Evolutionary conservation across 345 rosid species (phyloP).

Genomic region (Salix koriyanagi): DNA sequence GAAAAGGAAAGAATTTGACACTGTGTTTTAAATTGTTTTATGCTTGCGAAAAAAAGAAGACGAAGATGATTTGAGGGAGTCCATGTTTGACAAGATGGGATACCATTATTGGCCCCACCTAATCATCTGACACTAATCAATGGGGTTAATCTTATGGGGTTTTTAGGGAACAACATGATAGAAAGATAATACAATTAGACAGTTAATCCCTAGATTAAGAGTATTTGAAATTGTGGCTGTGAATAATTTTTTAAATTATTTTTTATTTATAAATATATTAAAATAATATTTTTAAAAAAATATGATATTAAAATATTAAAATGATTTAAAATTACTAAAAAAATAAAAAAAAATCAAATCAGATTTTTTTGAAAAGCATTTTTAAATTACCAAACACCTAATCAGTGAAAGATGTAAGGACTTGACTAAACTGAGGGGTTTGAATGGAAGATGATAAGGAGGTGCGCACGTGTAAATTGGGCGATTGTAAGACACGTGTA

Average conservation of each 20-base stretch:
- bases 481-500: conserved; percentile 11
- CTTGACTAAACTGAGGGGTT: conserved; percentile 9
- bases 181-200: background rate
- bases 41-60: background rate
- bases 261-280: too few species aligned
- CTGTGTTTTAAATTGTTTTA: background rate
- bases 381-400: too few species aligned
- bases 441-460: background rate
- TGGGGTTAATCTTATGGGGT: background rate
- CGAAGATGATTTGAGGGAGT: background rate
- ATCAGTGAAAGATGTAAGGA: background rate
- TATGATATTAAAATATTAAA: too few species aligned
- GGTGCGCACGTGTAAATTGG: conserved; percentile 1
- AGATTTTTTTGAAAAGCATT: too few species aligned
- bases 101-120: background rate
- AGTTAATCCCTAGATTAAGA: background rate
- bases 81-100: background rate
- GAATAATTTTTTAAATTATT: too few species aligned
- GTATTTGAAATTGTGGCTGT: too few species aligned
- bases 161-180: background rate
- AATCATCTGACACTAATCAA: background rate
- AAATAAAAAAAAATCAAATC: too few species aligned
- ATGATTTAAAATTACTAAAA: too few species aligned
- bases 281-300: too few species aligned
- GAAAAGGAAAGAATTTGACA: background rate